phyloP scores from a whole-genome alignment of 108 stramenopile genomes.

The Pelagomonas calceolata region DNA sequence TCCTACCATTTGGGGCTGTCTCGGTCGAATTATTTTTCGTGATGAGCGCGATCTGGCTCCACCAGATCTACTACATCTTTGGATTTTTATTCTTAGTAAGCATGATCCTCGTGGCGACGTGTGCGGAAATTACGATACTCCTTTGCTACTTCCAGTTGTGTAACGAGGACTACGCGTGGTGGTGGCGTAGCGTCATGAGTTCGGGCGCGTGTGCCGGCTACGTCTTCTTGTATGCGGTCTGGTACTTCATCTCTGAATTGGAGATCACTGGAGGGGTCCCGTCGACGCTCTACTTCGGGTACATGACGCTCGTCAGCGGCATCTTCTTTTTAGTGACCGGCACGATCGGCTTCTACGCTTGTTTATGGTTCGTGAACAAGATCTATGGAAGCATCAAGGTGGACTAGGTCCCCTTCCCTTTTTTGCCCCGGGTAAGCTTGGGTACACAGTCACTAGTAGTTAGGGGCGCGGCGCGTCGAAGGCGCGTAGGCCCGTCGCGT shows the following conservation, averaged over 20 bases:
- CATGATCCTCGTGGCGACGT: conserved; percentile 79
- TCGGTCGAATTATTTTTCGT: conserved; percentile 99
- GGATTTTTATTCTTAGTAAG: conserved; percentile 91
- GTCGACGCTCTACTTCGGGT: conserved; percentile 84
- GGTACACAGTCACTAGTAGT: no score
- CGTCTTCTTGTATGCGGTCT: conserved; percentile 87
- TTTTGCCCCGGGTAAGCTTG: no score
- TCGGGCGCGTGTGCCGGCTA: conserved; percentile 83
- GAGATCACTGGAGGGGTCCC: conserved; percentile 72
- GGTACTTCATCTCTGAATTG: conserved; percentile 81
- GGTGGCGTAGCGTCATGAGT: conserved; percentile 96
- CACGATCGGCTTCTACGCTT: conserved; percentile 70
- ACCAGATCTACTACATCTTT: conserved; percentile 98
- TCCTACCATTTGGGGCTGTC: conserved; percentile 94
- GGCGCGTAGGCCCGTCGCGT: no score
- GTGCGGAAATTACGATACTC: conserved; percentile 91
- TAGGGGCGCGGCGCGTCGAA: no score
- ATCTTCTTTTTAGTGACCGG: conserved; percentile 87
- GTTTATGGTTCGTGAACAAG: conserved; percentile 59
- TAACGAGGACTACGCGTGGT: conserved; percentile 95
- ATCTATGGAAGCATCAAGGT: conserved; percentile 56
- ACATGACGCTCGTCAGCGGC: conserved; percentile 87
- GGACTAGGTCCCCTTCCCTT: no score
- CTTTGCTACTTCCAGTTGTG: conserved; percentile 98
- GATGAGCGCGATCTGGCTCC: conserved; percentile 93